Conservation (phyloP, 345 rosid genomes). For the Eucalyptus marginata region DNA sequence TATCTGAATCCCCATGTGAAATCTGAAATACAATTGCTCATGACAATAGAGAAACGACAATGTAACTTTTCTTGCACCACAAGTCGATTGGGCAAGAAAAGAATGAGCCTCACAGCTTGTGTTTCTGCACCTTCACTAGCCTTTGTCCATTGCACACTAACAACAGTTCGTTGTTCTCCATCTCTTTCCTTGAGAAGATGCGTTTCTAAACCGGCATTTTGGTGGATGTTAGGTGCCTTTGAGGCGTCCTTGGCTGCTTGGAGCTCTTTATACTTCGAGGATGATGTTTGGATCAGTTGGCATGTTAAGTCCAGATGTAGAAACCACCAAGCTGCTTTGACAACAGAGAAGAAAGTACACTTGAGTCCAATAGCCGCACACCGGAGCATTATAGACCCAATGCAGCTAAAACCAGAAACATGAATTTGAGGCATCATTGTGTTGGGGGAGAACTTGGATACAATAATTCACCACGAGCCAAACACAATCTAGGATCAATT, state of each 20-base stretch:
- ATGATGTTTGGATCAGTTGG: slow-evolving; percentile 41
- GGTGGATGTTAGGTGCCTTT: slow-evolving; percentile 43
- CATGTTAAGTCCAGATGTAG: slow-evolving; percentile 83
- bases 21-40: not conserved
- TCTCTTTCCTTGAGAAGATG: slow-evolving; percentile 32
- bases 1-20: not conserved
- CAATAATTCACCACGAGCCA: too few relatives aligned
- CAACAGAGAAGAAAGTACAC: not conserved
- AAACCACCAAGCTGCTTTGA: slow-evolving; percentile 69
- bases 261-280: slow-evolving; percentile 26
- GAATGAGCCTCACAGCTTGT: slow-evolving; percentile 12
- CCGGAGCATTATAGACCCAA: not conserved
- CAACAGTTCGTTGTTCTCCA: not conserved
- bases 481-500: accelerated
- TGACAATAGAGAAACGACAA: not conserved
- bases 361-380: not conserved
- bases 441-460: too few relatives aligned
- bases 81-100: not conserved
- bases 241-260: slow-evolving; percentile 5
- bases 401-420: not conserved
- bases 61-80: not conserved
- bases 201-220: slow-evolving; percentile 24
- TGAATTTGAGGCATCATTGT: not conserved
- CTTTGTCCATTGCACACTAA: slow-evolving; percentile 3
- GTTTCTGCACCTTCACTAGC: slow-evolving; percentile 12